Base-by-base conservation (phyloP, 106 monocot genomes). In the Dendrobium catenatum region DNA sequence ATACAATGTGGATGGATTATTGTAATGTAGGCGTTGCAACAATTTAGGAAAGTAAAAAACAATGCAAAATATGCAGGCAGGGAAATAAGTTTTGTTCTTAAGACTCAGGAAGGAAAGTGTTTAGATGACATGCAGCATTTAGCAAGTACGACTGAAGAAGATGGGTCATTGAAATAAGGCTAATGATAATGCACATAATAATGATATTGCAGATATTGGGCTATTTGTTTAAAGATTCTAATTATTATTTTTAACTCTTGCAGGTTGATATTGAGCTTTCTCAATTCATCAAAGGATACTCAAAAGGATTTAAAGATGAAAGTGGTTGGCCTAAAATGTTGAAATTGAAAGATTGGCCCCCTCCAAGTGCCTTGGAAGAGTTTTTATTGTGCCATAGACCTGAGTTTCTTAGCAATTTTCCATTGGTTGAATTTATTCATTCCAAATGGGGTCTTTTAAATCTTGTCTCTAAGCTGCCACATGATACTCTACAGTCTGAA, bases 351-450 rank as follows among this genome's bases (percentile, higher is more conserved):
- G 93, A 94, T 72, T 98, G 98, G 95, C 98, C 98, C 76, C 74
- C 84, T 41, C 76, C 88, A 55, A 84, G 83, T 88, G 86, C 82
- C 46, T 81, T 93, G 75, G 98, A 98, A 80, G 93, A 91, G 79
- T 98, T 98, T 78, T 67, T 98, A 56, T 75, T 90, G 51, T 91
- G 89, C 78, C 98, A 98, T 54, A 86, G 92, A 78, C 95, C 98
- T 58, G 98, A 98, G 61, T 91, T 95, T 82, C 84, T 98, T 40
- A 83, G 81, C 78, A 92, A 91, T 79, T 83, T 98, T 72, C 98
- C 98, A 43, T 80, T 98, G 42, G 86, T 98, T 82, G 95, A 98
- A 80, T 95, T 91, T 87, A 86, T 93, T 79, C 98, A 98, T 86
- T 86, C 84, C 11, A 93, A 89, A 80, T 95, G 93, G 92, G 98